Percentiles rank a stretch among this genome's conserved stretches.
Conservation (phyloP, 805 yeast genomes). For the Candida ortonii region DNA sequence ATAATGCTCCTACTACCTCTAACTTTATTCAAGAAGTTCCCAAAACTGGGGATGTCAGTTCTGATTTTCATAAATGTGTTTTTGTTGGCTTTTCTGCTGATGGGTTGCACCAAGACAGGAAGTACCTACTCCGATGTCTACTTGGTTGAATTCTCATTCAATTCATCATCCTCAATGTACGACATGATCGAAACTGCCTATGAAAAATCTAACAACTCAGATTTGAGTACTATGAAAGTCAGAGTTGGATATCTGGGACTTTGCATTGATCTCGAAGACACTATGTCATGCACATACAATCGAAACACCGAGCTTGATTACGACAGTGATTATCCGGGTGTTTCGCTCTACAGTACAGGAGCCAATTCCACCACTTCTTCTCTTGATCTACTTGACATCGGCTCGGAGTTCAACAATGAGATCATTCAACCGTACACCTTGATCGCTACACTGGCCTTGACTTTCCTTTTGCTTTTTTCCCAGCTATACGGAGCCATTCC, state of each 20-base stretch:
- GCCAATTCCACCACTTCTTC: conserved; percentile 32
- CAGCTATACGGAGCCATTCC: conserved; percentile 48
- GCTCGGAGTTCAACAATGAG: conserved; percentile 41
- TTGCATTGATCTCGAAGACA: conserved; percentile 42
- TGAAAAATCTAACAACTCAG: conserved; percentile 30
- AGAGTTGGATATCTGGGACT: conserved; percentile 56
- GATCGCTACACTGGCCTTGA: conserved; percentile 45
- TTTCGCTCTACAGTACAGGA: conserved; percentile 33
- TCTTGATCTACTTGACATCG: conserved; percentile 47
- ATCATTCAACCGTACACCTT: conserved; percentile 55
- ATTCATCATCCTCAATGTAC: conserved; percentile 42
- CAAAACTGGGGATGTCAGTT: conserved; percentile 40
- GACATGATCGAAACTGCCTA: conserved; percentile 40
- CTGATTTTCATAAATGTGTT: conserved; percentile 47
- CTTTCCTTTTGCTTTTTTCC: conserved; percentile 39
- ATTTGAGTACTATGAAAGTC: conserved; percentile 41
- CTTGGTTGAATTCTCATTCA: conserved; percentile 47
- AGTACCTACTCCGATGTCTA: conserved; percentile 47
- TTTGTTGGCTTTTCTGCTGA: conserved; percentile 50
- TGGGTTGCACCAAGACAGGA: conserved; percentile 49
- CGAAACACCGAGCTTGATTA: conserved; percentile 18
- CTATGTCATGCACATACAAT: conserved; percentile 34
- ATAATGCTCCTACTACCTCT: too few species aligned
- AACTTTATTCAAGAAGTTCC: conserved; percentile 28
- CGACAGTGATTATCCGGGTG: conserved; percentile 27